phyloP scores from a whole-genome alignment of 2,329 filamentous ascomycete genomes.

The Meredithiella fracta region DNA sequence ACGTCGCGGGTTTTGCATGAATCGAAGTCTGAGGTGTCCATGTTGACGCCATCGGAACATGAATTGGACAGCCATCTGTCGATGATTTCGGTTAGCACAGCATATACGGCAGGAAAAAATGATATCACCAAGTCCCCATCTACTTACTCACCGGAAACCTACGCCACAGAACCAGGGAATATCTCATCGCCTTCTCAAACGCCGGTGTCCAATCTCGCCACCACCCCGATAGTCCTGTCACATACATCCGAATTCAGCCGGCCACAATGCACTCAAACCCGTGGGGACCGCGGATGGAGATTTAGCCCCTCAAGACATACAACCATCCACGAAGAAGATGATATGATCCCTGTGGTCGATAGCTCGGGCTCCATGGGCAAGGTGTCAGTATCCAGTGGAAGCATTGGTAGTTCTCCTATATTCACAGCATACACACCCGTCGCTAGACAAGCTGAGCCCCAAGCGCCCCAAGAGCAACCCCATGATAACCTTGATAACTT shows the following conservation, averaged over 20 bases:
- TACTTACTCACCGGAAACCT: not conserved
- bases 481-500: not conserved
- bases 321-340: slow-evolving; percentile 7
- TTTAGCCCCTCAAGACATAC: not conserved
- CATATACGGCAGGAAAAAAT: not conserved
- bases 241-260: not conserved
- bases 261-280: not conserved
- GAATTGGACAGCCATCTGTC: not conserved
- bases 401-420: not conserved
- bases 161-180: not conserved
- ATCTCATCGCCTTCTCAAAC: not conserved
- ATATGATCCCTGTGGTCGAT: slow-evolving; percentile 2
- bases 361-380: not conserved
- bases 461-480: not conserved
- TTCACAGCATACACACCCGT: not conserved
- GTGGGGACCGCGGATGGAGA: not conserved
- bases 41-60: slow-evolving; percentile 6
- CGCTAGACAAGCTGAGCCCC: not conserved
- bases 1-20: not conserved
- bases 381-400: not conserved
- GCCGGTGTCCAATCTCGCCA: no score
- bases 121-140: not conserved
- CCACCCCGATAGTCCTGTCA: not conserved
- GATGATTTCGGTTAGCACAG: slow-evolving; percentile 2
- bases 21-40: slow-evolving; percentile 1